phyloP scores from a whole-genome alignment of 2,329 filamentous ascomycete species.

The Xylariaceae sp. region DNA sequence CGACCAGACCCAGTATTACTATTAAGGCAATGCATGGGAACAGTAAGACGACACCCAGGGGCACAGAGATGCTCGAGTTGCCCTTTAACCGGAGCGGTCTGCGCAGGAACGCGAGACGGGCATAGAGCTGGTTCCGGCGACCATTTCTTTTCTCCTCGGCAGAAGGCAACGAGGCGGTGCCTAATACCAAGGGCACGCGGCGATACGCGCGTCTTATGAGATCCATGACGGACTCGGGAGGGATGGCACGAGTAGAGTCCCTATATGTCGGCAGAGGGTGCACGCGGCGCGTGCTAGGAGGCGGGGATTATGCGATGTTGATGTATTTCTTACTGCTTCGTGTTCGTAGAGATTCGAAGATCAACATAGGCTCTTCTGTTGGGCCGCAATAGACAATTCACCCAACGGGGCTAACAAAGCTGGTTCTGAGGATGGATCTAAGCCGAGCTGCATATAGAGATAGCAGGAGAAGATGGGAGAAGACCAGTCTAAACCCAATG shows the following conservation, averaged over 20 bases:
- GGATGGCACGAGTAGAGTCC: slow-evolving; percentile 7
- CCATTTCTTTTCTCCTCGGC: slow-evolving; percentile 45
- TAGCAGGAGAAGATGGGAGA: slow-evolving; percentile 4
- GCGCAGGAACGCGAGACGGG: slow-evolving; percentile 71
- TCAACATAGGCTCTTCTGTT: slow-evolving; percentile 3
- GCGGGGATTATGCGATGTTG: slow-evolving; percentile 14
- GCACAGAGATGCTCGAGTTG: slow-evolving; percentile 88
- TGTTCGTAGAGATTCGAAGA: slow-evolving; percentile 1
- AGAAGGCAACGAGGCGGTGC: slow-evolving; percentile 42
- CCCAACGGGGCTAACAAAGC: slow-evolving; percentile 5
- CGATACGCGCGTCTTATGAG: slow-evolving; percentile 51
- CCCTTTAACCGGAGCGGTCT: slow-evolving; percentile 82
- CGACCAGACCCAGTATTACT: slow-evolving; percentile 82
- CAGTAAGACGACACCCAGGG: slow-evolving; percentile 83
- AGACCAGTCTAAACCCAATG: slow-evolving; percentile 16
- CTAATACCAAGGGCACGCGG: slow-evolving; percentile 41
- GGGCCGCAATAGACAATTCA: neutral
- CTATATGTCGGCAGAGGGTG: slow-evolving; percentile 2
- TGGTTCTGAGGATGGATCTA: slow-evolving; percentile 9
- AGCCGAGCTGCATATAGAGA: slow-evolving; percentile 5
- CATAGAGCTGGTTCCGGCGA: slow-evolving; percentile 36
- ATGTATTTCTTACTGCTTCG: slow-evolving; percentile 6
- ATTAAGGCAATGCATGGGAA: slow-evolving; percentile 90
- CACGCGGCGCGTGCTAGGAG: slow-evolving; percentile 3
- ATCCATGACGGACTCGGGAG: slow-evolving; percentile 43